Evolutionary conservation across 352 stramenopile species (phyloP).

Genomic region (Sclerospora graminicola): DNA sequence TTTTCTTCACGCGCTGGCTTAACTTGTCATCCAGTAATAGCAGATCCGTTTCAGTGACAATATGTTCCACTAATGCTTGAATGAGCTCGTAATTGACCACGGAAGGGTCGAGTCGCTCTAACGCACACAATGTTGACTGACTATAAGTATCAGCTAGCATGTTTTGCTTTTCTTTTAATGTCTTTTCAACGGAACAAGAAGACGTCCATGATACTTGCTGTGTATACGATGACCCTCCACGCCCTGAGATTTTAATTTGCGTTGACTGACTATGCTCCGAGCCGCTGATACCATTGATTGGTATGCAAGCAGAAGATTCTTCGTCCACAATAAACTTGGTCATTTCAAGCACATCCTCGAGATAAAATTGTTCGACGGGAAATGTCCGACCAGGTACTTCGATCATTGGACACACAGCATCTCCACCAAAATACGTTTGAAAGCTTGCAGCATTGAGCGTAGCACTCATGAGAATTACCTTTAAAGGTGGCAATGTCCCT

Average conservation of each 20-base stretch:
- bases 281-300: conserved; percentile 19
- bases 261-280: conserved; percentile 24
- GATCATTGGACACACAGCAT: conserved; percentile 69
- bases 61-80: conserved; percentile 77
- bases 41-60: conserved; percentile 47
- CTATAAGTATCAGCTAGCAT: conserved; percentile 59
- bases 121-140: conserved; percentile 72
- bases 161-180: conserved; percentile 9
- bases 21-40: conserved; percentile 12
- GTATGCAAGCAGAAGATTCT: conserved; percentile 34
- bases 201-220: conserved; percentile 54
- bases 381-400: conserved; percentile 91
- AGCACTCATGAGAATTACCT: conserved; percentile 95
- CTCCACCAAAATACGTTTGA: conserved; percentile 90
- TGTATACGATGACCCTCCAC: conserved; percentile 47
- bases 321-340: conserved; percentile 84
- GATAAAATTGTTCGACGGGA: conserved; percentile 92
- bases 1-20: conserved; percentile 10
- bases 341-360: conserved; percentile 90
- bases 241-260: conserved; percentile 50
- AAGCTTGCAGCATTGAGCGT: conserved; percentile 94
- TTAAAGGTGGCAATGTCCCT: conserved; percentile 52
- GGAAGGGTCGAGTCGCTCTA: conserved; percentile 81
- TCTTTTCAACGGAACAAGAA: conserved; percentile 9
- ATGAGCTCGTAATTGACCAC: conserved; percentile 94